Base-by-base conservation (phyloP, 225 moss, liverwort and hornwort genomes). In the Pleurozium schreberi region DNA sequence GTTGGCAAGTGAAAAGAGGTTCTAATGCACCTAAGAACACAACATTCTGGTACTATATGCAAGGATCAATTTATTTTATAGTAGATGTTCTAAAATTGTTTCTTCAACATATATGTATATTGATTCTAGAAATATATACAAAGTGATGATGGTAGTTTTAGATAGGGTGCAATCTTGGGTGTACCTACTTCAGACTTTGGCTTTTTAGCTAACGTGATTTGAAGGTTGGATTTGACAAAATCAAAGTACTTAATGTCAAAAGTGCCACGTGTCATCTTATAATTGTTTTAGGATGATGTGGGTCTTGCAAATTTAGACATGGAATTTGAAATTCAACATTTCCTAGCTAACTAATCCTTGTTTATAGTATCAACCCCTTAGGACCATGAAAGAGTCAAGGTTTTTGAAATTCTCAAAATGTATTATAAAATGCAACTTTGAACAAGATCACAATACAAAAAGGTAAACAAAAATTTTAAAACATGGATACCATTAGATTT, bases 301-400 rank as follows among this genome's bases (percentile, higher is more conserved):
- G 10, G 28, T 16, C 9, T 10, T 3, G 10, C 28, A 71, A 10
- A 43, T 28, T 16, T 0, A 71, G 0, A 16, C 6, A 43, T 28
- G 4, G 16, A 71, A 43, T 15, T 43, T 42, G 27, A 16, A 43
- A 5, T 43, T 27, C 9, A 71, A 28, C 3, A 71, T 43, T 71
- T 71, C 5, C 5, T 27, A 71, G 3, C 3, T 3, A 70, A 42
- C 14, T 70, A 42, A 15, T 8, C 14, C 2, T 70, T 15, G 8
- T 1, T 42, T 27, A 5, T 2, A 15, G 1, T 42, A 42, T 14
- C 8, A 71, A 42, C 9, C 1, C 26, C 1, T 43, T 3, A 9
- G 9, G 16, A 27, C 26, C 5, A 16, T 1, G 0, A 0, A 16
- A 5, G 3, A 43, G 27, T 71, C 27, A 70, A 43, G 15, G 27